phyloP scores from a whole-genome alignment of 306 rosid species.

The Cyamopsis tetragonoloba region DNA sequence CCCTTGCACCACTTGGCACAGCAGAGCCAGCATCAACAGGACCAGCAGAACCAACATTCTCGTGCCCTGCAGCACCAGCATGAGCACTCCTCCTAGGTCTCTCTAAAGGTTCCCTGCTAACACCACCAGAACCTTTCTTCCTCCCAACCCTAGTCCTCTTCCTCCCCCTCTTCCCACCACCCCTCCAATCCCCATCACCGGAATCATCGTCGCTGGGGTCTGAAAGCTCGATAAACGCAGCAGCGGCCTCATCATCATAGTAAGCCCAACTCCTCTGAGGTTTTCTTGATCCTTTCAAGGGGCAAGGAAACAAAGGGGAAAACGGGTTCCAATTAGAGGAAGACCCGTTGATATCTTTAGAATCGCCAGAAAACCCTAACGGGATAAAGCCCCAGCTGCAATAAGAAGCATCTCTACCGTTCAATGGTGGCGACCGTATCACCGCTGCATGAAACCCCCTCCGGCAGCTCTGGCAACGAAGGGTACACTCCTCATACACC shows the following conservation, averaged over 20 bases:
- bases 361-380: conserved; percentile 48
- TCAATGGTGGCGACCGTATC: conserved; percentile 59
- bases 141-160: conserved; percentile 32
- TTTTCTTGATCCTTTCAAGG: conserved; percentile 39
- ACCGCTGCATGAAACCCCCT: conserved; percentile 74
- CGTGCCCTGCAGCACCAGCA: conserved; percentile 28
- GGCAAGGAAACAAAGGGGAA: conserved; percentile 63
- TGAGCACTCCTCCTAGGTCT: conserved; percentile 46
- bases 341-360: conserved; percentile 32
- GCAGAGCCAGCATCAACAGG: conserved; percentile 7
- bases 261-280: conserved; percentile 33
- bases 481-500: conserved; percentile 73
- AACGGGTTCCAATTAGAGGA: conserved; percentile 69
- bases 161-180: conserved; percentile 24
- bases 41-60: conserved; percentile 33
- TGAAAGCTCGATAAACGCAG: conserved; percentile 45
- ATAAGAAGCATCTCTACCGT: conserved; percentile 41
- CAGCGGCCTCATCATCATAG: conserved; percentile 57
- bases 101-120: conserved; percentile 23
- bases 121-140: conserved; percentile 24
- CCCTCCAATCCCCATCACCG: conserved; percentile 70
- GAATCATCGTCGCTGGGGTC: conserved; percentile 73
- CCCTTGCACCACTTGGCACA: conserved; percentile 25
- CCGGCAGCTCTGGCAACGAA: conserved; percentile 74
- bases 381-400: conserved; percentile 90